Percentiles rank a stretch among this genome's conserved stretches.
Evolutionary conservation across 805 yeast species (phyloP).

Genomic region (Hanseniaspora mollemarum): DNA sequence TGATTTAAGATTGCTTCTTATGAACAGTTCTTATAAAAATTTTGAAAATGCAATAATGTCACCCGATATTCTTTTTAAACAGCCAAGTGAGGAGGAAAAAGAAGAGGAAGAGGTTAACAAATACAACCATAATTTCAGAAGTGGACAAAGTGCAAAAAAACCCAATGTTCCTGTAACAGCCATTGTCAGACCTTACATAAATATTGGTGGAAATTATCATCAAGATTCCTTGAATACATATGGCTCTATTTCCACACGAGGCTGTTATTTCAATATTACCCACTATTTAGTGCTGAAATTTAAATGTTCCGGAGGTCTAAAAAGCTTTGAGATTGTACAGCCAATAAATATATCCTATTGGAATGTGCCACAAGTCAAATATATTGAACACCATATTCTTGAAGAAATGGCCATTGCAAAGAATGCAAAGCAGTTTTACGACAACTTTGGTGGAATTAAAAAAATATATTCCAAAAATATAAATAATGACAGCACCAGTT

Average conservation of each 20-base stretch:
- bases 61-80: conserved; percentile 23
- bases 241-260: conserved; percentile 41
- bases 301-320: conserved; percentile 36
- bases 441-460: conserved; percentile 30
- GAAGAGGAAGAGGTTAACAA: conserved; percentile 19
- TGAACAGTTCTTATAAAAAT: conserved; percentile 25
- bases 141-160: background rate
- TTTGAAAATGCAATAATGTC: conserved; percentile 28
- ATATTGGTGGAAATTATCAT: conserved; percentile 18
- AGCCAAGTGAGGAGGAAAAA: conserved; percentile 16
- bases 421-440: conserved; percentile 28
- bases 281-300: conserved; percentile 43
- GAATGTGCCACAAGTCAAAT: conserved; percentile 37
- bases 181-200: conserved; percentile 7
- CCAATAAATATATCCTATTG: conserved; percentile 48
- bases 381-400: conserved; percentile 42
- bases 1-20: conserved; percentile 24
- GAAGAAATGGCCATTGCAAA: conserved; percentile 42
- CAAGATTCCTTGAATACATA: conserved; percentile 24
- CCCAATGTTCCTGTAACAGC: conserved; percentile 9
- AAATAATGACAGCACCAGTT: conserved; percentile 5
- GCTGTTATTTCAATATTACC: conserved; percentile 39
- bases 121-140: background rate
- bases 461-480: conserved; percentile 25
- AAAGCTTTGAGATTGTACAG: conserved; percentile 39